Percentiles rank a stretch among this genome's conserved stretches.
These are phyloP conservation scores for Croton laevigatus DNA, from an alignment of 441 rosid species.

Conservation along the genomic window DNA sequence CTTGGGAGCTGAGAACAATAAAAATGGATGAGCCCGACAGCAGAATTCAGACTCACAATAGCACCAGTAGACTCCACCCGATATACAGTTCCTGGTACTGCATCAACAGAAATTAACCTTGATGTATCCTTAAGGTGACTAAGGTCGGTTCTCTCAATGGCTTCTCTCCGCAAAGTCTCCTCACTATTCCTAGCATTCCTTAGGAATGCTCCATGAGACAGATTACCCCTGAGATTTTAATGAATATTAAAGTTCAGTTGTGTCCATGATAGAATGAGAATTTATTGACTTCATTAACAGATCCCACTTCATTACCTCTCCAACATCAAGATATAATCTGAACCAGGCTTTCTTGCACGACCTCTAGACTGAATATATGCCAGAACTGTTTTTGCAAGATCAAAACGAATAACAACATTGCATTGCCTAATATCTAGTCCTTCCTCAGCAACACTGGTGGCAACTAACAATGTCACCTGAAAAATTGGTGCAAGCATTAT, in stretches of 20 bases:
- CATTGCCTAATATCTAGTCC: conserved; percentile 99
- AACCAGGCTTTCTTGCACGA: conserved; percentile 99
- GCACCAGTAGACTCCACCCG: conserved; percentile 98
- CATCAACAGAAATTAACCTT: conserved; percentile 75
- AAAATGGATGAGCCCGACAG: conserved; percentile 94
- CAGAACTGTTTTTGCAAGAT: conserved; percentile 97
- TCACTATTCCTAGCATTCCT: conserved; percentile 98
- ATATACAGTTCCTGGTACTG: conserved; percentile 84
- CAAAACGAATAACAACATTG: conserved; percentile 98
- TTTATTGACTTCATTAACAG: conserved; percentile 6
- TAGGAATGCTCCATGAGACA: conserved; percentile 85
- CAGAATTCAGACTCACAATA: conserved; percentile 94
- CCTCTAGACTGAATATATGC: conserved; percentile 99
- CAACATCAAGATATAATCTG: conserved; percentile 97
- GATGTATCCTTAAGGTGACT: conserved; percentile 91
- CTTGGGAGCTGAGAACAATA: conserved; percentile 99
- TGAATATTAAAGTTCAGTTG: conserved; percentile 8
- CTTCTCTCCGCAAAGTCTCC: conserved; percentile 97
- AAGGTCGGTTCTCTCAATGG: conserved; percentile 97
- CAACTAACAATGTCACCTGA: conserved; percentile 93
- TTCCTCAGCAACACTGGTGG: conserved; percentile 99
- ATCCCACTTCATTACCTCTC: conserved; percentile 66
- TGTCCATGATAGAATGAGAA: conserved; percentile 6
- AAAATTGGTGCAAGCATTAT: conserved; percentile 20
- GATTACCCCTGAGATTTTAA: conserved; percentile 57